Evolutionary conservation across 306 rosid species (phyloP), one percentile per base, ranked within the genome.

Genomic region (Pterocarpus macrocarpus): DNA sequence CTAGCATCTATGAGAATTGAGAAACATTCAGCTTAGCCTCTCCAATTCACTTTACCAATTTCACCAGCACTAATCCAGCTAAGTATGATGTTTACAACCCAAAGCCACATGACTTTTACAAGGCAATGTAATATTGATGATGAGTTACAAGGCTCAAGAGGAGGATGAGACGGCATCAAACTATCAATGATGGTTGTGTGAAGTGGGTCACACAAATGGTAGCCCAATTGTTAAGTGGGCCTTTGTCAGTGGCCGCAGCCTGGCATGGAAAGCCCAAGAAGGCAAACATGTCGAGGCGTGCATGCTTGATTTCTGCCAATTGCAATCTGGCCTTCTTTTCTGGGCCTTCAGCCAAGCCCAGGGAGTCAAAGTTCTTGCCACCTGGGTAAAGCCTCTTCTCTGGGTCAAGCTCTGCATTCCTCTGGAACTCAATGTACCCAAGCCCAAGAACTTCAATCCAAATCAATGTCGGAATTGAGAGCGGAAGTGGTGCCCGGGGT

Each of bases 151-250:
- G 49, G 36, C 49, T 79, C 39, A 84, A 69, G 89, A 89, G 64
- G 85, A 82, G 45, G 93, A 91, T 3, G 89, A 61, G 88, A 95
- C 91, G 53, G 86, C 28, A 69, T 22, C 28, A 22, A 22, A 22
- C 28, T 22, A 22, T 95, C 99, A 32, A 95, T 86, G 73, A 95
- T 95, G 85, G 99, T 95, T n/a, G 99, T 95, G 92, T 95, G 99
- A 71, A 95, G 98, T n/a, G 99, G 99, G 80, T 95, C 99, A 55
- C 97, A 91, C 88, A 93, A 86, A 82, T 95, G 99, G 99, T 95
- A 13, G 91, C 99, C 99, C 99, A 95, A 56, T 95, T 95, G 85
- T 95, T 91, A 32, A 95, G 98, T 0, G 98, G 98, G 9, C 99
- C 99, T 77, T 95, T 95, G 14, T 97, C 98, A 0, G 97, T 93